phyloP scores from a whole-genome alignment of 805 yeast genomes.

The Saccharomycopsis babjevae region DNA sequence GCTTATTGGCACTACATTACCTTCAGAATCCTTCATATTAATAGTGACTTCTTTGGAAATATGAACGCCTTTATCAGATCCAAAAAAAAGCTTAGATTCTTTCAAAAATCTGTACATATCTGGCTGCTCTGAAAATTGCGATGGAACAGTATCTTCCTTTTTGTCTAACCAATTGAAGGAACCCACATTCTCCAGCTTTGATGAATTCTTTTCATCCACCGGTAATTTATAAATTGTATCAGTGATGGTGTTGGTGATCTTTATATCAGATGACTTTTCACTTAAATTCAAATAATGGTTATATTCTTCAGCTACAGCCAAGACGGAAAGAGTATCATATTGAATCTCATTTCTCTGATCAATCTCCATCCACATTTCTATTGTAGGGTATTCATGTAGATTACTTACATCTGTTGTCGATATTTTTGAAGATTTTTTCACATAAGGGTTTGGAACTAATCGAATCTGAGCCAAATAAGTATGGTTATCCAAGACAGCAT shows the following conservation, averaged over 20 bases:
- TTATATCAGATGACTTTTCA: conserved; percentile 31
- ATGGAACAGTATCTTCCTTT: conserved; percentile 19
- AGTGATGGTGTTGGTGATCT: conserved; percentile 29
- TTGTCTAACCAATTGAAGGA: background rate
- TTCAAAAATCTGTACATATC: conserved; percentile 30
- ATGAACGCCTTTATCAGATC: conserved; percentile 26
- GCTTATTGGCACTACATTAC: conserved; percentile 23
- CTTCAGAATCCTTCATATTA: conserved; percentile 29
- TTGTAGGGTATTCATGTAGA: conserved; percentile 34
- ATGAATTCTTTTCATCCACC: background rate
- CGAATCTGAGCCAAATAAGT: conserved; percentile 31
- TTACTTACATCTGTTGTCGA: conserved; percentile 5
- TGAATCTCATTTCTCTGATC: conserved; percentile 27
- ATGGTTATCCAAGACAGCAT: conserved; percentile 18
- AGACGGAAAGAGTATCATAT: conserved; percentile 29
- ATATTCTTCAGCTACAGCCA: conserved; percentile 37
- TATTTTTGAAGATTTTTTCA: conserved; percentile 1
- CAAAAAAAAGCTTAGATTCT: conserved; percentile 28
- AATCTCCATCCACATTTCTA: conserved; percentile 42
- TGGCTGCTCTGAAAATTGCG: conserved; percentile 22
- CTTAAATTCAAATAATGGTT: conserved; percentile 34
- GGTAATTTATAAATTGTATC: conserved; percentile 26
- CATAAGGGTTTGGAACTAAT: conserved; percentile 33
- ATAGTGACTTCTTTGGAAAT: conserved; percentile 25
- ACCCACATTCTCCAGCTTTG: background rate